Conservation (phyloP, 805 yeast genomes). For the Candida peoriensis region DNA sequence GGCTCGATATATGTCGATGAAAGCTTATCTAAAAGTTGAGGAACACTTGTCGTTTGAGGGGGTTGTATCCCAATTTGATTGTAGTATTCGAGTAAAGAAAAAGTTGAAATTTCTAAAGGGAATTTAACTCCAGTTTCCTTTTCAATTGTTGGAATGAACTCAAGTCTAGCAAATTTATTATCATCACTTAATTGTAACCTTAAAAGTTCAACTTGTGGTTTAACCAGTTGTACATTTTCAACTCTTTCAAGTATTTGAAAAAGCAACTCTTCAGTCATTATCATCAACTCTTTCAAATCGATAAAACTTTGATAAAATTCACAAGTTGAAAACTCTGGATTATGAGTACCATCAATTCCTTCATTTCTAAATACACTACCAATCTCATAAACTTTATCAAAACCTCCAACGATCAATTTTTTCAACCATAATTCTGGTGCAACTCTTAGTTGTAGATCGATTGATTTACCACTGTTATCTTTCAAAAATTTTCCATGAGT, state of each 20-base stretch:
- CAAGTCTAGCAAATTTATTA: conserved; percentile 39
- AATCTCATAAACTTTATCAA: conserved; percentile 81
- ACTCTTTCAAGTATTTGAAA: conserved; percentile 32
- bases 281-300: conserved; percentile 60
- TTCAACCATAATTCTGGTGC: conserved; percentile 97
- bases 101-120: conserved; percentile 40
- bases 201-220: conserved; percentile 5
- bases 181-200: not conserved
- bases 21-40: conserved; percentile 60
- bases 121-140: conserved; percentile 40
- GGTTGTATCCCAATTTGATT: conserved; percentile 15
- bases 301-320: conserved; percentile 82
- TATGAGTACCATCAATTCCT: conserved; percentile 88
- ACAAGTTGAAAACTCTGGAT: conserved; percentile 89
- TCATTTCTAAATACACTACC: conserved; percentile 88
- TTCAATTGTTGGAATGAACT: conserved; percentile 66
- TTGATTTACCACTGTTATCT: conserved; percentile 20
- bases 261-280: conserved; percentile 56
- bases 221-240: conserved; percentile 5
- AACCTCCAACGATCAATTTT: conserved; percentile 74
- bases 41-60: conserved; percentile 42
- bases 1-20: conserved; percentile 63
- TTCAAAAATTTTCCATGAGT: conserved; percentile 39
- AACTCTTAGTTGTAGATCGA: conserved; percentile 60
- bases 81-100: conserved; percentile 37